phyloP scores from a whole-genome alignment of 768 basidiomycete genomes.

The Suillus occidentalis region DNA sequence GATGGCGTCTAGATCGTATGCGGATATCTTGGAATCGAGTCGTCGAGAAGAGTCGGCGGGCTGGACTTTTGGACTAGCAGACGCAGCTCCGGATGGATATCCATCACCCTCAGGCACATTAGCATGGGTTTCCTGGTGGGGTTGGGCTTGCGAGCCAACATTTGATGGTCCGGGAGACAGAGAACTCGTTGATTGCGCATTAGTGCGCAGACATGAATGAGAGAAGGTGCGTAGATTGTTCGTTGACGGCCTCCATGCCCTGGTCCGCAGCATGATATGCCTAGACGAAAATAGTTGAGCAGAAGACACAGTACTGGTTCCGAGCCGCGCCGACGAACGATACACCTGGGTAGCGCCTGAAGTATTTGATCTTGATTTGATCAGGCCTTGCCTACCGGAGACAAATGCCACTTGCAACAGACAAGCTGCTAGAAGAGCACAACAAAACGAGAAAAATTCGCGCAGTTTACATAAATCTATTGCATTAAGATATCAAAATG shows the following conservation, averaged over 20 bases:
- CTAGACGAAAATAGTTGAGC: not conserved
- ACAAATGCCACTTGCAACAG: not conserved
- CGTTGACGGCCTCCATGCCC: slow-evolving; percentile 6
- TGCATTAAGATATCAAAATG: not conserved
- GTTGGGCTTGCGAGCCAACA: not conserved
- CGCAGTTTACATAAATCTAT: slow-evolving; percentile 6
- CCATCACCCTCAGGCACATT: not conserved
- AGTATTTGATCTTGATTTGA: not conserved
- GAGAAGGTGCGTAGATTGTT: slow-evolving; percentile 14
- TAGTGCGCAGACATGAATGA: slow-evolving; percentile 11
- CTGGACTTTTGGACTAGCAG: not conserved
- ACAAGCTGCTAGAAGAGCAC: not conserved
- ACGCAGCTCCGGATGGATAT: not conserved
- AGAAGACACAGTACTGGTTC: not conserved
- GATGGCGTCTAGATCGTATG: slow-evolving; percentile 33
- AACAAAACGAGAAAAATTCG: not conserved
- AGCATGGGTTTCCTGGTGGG: not conserved
- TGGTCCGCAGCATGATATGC: slow-evolving; percentile 22
- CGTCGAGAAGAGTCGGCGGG: not conserved
- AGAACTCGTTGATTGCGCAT: not conserved
- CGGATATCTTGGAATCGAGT: not conserved
- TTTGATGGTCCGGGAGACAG: not conserved
- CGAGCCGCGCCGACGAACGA: not conserved
- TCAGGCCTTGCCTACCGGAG: not conserved
- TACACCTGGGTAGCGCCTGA: not conserved